Percentiles rank a stretch among this genome's conserved stretches.
phyloP scores from a whole-genome alignment of 2,329 filamentous ascomycete genomes.

The Phialemonium atrogriseum region DNA sequence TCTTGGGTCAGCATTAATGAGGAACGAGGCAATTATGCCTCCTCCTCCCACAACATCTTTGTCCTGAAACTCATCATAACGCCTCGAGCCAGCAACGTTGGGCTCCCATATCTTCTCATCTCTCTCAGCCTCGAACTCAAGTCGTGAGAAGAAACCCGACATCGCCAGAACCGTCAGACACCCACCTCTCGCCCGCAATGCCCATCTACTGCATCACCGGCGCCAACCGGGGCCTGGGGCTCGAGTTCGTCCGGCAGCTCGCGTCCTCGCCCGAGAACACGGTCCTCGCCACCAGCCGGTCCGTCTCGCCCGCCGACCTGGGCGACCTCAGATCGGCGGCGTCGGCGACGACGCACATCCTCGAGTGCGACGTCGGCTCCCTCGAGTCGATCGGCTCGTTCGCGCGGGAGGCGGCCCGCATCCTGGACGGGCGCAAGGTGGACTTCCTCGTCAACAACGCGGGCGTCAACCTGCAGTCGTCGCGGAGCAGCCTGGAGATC shows the following conservation, averaged over 20 bases:
- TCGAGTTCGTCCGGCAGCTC: slow-evolving; percentile 23
- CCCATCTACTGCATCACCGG: slow-evolving; percentile 22
- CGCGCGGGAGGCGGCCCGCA: slow-evolving; percentile 12
- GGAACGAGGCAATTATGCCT: too few relatives aligned
- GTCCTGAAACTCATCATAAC: too few relatives aligned
- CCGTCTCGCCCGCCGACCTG: slow-evolving; percentile 7
- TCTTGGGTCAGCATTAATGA: too few relatives aligned
- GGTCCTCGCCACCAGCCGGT: slow-evolving; percentile 14
- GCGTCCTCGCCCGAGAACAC: slow-evolving; percentile 14
- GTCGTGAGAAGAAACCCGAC: too few relatives aligned
- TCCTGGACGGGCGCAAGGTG: slow-evolving; percentile 24
- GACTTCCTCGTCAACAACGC: slow-evolving; percentile 22
- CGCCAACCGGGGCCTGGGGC: slow-evolving; percentile 21
- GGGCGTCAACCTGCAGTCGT: slow-evolving; percentile 25
- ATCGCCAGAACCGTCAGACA: background rate
- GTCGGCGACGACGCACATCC: slow-evolving; percentile 14
- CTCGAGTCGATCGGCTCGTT: slow-evolving; percentile 21
- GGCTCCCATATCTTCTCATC: too few relatives aligned
- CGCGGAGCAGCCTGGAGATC: slow-evolving; percentile 29
- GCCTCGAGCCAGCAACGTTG: too few relatives aligned
- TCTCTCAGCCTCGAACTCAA: too few relatives aligned
- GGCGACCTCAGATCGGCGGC: slow-evolving; percentile 11
- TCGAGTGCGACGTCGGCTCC: slow-evolving; percentile 23
- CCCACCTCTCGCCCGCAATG: slow-evolving; percentile 14
- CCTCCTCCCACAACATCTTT: too few relatives aligned